Evolutionary conservation across 2,329 filamentous ascomycete genomes (phyloP).

Genomic region (Nannizziopsis barbatae): DNA sequence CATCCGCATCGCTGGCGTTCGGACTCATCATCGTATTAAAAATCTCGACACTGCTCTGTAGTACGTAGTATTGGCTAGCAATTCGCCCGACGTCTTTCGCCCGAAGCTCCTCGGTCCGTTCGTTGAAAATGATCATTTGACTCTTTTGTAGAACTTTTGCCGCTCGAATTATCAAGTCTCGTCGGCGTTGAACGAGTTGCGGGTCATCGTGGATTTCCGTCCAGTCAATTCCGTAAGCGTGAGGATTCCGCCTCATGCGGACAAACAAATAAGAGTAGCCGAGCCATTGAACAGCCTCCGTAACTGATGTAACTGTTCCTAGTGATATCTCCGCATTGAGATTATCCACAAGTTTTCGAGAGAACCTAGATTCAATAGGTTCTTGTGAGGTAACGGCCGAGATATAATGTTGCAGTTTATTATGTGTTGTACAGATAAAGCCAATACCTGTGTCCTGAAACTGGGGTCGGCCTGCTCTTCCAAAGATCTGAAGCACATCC

Average conservation of each 20-base stretch:
- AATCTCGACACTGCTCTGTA: slow-evolving; percentile 85
- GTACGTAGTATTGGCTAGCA: slow-evolving; percentile 91
- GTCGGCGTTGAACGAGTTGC: slow-evolving; percentile 69
- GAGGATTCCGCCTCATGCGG: slow-evolving; percentile 83
- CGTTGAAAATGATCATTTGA: slow-evolving; percentile 99
- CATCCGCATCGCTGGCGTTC: slow-evolving; percentile 75
- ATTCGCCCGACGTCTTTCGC: slow-evolving; percentile 94
- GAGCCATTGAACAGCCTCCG: slow-evolving; percentile 91
- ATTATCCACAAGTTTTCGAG: slow-evolving; percentile 86
- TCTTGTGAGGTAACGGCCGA: slow-evolving; percentile 89
- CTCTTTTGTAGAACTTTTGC: slow-evolving; percentile 77
- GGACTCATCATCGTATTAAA: slow-evolving; percentile 94
- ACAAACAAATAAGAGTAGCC: slow-evolving; percentile 97
- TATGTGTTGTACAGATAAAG: slow-evolving; percentile 94
- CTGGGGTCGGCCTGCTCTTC: slow-evolving; percentile 92
- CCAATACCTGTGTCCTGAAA: slow-evolving; percentile 97
- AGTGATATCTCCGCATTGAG: slow-evolving; percentile 89
- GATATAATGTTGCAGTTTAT: slow-evolving; percentile 83
- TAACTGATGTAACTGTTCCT: slow-evolving; percentile 87
- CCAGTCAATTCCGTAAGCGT: slow-evolving; percentile 93
- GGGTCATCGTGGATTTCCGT: slow-evolving; percentile 80
- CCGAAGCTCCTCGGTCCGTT: slow-evolving; percentile 79
- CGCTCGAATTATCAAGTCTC: slow-evolving; percentile 78
- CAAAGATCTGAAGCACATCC: slow-evolving; percentile 95
- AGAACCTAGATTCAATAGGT: slow-evolving; percentile 95